Base-by-base conservation (phyloP, 208 protist species). In the Crithidia expoeki region DNA sequence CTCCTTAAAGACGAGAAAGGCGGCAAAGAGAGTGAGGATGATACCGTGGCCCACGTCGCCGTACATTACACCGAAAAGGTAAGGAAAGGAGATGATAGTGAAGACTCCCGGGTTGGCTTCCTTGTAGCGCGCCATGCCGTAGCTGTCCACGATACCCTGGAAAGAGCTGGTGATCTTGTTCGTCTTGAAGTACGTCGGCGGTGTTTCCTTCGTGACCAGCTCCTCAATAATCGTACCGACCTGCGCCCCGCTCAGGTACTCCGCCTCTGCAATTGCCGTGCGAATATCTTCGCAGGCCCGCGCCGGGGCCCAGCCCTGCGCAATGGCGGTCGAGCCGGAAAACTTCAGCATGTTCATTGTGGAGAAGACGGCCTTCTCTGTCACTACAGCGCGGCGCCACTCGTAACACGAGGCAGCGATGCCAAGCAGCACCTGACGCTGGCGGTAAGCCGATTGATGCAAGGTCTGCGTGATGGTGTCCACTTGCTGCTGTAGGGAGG, bases 51-150 rank as follows among this genome's bases (percentile, higher is more conserved):
- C 98, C 2, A 99, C 84, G 80, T 99, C 99, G 47, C 99, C 99
- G 87, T 99, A 99, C 99, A 99, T 99, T 61, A 99, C 94, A 57
- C 94, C 98, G 74, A 99, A 99, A 2, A 99, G 77, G 82, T 99
- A 99, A 21, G 99, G 99, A 83, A 99, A 99, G 32, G 97, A 99
- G 57, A 99, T 90, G 62, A 99, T 96, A 30, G 98, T 97, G 69
- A 99, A 98, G 23, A 98, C 93, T 23, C 90, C 96, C 6, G 95
- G 92, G 79, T 98, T 98, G 32, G 98, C 73, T 62, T 98, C 95
- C 63, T 95, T 90, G 78, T 97, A 96, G 17, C 86, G 74, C 3
- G 98, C 96, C 66, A 97, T 87, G 79, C 98, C 98, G 85, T 99
- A 99, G 44, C 98, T 94, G 78, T 99, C 96, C 23, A 99, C 96